A percentile compares a stretch with the other conserved stretches of the same genome.
These are phyloP conservation scores for Blepharisma japonicum DNA, from an alignment of 73 alveolate genomes.

Conservation along the genomic window DNA sequence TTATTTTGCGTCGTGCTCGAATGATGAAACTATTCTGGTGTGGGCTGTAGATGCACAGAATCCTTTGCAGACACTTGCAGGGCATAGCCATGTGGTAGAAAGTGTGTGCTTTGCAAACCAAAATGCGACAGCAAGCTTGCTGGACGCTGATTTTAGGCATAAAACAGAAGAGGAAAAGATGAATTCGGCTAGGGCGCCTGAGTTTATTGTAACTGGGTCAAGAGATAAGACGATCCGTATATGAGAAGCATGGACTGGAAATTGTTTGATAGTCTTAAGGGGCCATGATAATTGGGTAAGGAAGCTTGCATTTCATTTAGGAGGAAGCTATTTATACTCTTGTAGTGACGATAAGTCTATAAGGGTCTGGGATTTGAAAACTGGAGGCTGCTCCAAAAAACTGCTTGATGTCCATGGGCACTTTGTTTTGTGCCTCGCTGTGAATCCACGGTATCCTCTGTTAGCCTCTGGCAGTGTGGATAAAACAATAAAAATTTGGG, in stretches of 20 bases:
- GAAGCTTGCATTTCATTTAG: constrained; percentile 73
- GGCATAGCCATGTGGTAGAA: constrained; percentile 76
- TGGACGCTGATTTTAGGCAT: constrained; percentile 35
- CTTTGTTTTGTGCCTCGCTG: constrained; percentile 36
- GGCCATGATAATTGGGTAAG: constrained; percentile 97
- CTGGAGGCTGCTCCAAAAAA: constrained; percentile 38
- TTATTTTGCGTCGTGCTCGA: constrained; percentile 72
- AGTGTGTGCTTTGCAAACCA: constrained; percentile 51
- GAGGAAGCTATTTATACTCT: too few species aligned
- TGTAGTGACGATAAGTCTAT: constrained; percentile 84
- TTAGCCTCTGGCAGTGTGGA: constrained; percentile 64
- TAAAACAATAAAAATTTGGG: constrained; percentile 67
- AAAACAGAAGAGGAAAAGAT: constrained; percentile 42
- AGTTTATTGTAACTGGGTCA: constrained; percentile 74
- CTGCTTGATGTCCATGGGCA: constrained; percentile 38
- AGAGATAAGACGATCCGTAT: constrained; percentile 82
- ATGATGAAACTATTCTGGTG: constrained; percentile 73
- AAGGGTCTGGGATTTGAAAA: constrained; percentile 70
- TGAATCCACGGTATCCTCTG: constrained; percentile 24
- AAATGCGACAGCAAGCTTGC: constrained; percentile 27
- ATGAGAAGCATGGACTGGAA: constrained; percentile 81
- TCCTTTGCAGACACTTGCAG: constrained; percentile 49
- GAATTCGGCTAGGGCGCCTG: constrained; percentile 39
- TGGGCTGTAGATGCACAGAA: constrained; percentile 69
- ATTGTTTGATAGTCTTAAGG: constrained; percentile 54